phyloP scores from a whole-genome alignment of 2,329 filamentous ascomycete genomes.

The Trichoderma sp. region DNA sequence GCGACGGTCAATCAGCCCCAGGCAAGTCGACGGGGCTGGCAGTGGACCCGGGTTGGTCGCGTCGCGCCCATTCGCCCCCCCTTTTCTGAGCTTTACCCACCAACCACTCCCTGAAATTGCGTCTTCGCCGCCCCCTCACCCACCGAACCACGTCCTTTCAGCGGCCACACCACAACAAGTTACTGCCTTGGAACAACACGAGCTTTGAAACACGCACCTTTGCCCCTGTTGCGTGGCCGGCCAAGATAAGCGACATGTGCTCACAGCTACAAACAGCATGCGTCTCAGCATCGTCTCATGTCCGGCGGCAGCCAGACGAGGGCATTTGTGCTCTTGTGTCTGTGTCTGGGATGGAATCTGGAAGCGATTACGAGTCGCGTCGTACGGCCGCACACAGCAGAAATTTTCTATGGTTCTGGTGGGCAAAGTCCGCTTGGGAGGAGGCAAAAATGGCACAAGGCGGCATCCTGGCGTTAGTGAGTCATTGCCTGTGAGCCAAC shows the following conservation, averaged over 20 bases:
- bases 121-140: conserved; percentile 23
- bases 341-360: not conserved
- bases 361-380: conserved; percentile 17
- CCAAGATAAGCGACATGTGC: not conserved
- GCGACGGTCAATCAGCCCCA: conserved; percentile 18
- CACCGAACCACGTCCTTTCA: conserved; percentile 21
- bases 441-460: conserved; percentile 19
- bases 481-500: conserved; percentile 30
- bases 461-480: conserved; percentile 24
- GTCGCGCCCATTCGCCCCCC: conserved; percentile 22
- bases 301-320: not conserved
- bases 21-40: conserved; percentile 21
- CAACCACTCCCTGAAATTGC: conserved; percentile 28
- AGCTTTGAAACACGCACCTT: conserved; percentile 19
- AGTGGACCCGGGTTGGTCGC: conserved; percentile 25
- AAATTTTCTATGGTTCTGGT: conserved; percentile 17
- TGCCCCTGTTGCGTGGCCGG: not conserved
- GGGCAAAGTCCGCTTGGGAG: conserved; percentile 5
- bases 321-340: not conserved
- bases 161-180: conserved; percentile 21
- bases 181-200: conserved; percentile 13
- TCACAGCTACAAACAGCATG: not conserved
- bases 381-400: conserved; percentile 19
- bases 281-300: conserved; percentile 19
- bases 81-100: conserved; percentile 21